Percentiles rank a stretch among this genome's conserved stretches.
phyloP scores from a whole-genome alignment of 257 asterid genomes.

The Salvia miltiorrhiza region DNA sequence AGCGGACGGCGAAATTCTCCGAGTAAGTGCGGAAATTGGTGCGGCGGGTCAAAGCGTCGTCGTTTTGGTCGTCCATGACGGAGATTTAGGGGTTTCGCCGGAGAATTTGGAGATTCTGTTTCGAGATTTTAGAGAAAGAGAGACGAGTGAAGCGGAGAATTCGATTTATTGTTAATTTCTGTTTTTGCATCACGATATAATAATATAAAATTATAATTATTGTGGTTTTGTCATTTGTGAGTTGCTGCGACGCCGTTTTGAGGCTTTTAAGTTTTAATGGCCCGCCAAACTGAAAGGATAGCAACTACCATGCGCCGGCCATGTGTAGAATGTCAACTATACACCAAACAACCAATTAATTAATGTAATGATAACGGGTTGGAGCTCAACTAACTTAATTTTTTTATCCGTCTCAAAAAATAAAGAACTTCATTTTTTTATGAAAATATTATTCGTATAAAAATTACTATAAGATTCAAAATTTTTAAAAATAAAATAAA shows the following conservation, averaged over 20 bases:
- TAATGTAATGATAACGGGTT: not conserved
- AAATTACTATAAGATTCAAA: too few species aligned
- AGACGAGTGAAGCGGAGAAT: conserved; percentile 21
- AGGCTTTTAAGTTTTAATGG: too few species aligned
- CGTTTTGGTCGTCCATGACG: conserved; percentile 57
- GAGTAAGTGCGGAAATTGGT: conserved; percentile 35
- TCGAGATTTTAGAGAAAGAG: conserved; percentile 4
- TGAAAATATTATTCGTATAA: too few species aligned
- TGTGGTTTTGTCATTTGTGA: not conserved
- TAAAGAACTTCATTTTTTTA: too few species aligned
- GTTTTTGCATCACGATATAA: not conserved
- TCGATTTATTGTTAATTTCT: not conserved
- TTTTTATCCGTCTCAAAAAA: too few species aligned
- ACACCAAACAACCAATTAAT: conserved; percentile 26
- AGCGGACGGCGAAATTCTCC: conserved; percentile 37
- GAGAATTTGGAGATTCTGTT: conserved; percentile 25
- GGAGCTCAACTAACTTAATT: not conserved
- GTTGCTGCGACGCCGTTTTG: conserved; percentile 19
- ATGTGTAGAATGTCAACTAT: conserved; percentile 33
- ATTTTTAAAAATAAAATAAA: too few species aligned
- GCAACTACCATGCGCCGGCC: conserved; percentile 32
- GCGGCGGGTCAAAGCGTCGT: conserved; percentile 33
- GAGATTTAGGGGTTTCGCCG: conserved; percentile 26
- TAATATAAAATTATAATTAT: not conserved
- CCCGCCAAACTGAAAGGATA: conserved; percentile 30